These are phyloP conservation scores for Nicotiana otophora DNA, from an alignment of 257 asterid species.

Conservation along the genomic window DNA sequence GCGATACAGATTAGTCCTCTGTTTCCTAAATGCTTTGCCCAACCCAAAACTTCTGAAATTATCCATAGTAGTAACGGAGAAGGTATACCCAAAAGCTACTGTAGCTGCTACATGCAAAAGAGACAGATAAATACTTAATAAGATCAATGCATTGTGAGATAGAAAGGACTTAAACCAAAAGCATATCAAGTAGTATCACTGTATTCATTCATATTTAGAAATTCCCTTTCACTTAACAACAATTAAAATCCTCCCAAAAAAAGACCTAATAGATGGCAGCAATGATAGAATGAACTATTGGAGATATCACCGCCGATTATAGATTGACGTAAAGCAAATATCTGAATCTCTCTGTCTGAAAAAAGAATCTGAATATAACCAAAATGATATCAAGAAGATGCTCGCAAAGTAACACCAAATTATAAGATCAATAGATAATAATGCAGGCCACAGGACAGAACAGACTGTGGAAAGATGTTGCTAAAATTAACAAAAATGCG, in stretches of 20 bases:
- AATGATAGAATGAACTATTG: background rate
- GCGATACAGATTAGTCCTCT: conserved; percentile 55
- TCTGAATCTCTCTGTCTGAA: background rate
- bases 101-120: background rate
- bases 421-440: background rate
- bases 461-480: background rate
- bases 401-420: background rate
- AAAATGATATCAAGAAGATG: background rate
- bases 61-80: conserved; percentile 35
- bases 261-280: background rate
- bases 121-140: background rate
- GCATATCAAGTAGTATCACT: no score
- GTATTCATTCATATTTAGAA: no score
- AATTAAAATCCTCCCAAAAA: no score
- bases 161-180: background rate
- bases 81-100: background rate
- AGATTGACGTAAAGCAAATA: background rate
- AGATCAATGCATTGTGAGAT: background rate
- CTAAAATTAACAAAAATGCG: background rate
- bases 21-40: conserved; percentile 36
- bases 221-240: background rate
- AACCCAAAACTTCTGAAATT: conserved; percentile 29
- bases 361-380: no score
- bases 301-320: background rate
- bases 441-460: no score